Evolutionary conservation across 2,329 filamentous ascomycete species (phyloP).

Genomic region (Claviceps digitariae): DNA sequence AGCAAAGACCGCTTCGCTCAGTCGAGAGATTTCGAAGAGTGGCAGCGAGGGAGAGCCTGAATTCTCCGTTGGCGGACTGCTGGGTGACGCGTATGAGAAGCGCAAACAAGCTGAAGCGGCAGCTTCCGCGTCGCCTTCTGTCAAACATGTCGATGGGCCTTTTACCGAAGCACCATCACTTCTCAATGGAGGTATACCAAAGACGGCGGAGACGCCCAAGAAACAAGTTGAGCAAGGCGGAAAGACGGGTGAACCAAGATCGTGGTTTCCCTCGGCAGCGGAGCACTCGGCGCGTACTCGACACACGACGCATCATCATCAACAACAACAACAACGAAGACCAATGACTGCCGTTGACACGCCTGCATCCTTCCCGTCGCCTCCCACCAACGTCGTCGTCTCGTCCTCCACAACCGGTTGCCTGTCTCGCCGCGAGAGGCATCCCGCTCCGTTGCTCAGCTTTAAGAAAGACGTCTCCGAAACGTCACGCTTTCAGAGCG

Average conservation of each 20-base stretch:
- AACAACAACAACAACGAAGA: constrained; percentile 7
- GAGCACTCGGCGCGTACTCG: constrained; percentile 24
- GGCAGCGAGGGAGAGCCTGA: constrained; percentile 18
- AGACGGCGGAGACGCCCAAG: neutral
- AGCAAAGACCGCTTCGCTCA: neutral
- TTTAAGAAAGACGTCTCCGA: constrained; percentile 48
- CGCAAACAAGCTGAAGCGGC: constrained; percentile 25
- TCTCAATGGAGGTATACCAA: constrained; percentile 27
- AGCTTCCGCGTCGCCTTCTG: constrained; percentile 12
- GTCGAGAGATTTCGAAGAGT: neutral
- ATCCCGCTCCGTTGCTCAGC: constrained; percentile 50
- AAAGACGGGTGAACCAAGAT: constrained; percentile 12
- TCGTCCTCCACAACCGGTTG: neutral
- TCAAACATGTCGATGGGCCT: constrained; percentile 19
- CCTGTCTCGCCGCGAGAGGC: constrained; percentile 16
- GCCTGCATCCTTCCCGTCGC: neutral
- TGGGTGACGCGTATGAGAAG: constrained; percentile 36
- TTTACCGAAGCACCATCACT: constrained; percentile 46
- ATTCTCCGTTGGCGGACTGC: constrained; percentile 37
- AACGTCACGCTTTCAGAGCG: constrained; percentile 41
- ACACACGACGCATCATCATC: constrained; percentile 6
- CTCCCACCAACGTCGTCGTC: neutral
- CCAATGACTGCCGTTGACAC: constrained; percentile 14
- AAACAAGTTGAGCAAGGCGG: constrained; percentile 11
- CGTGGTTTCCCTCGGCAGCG: constrained; percentile 25